Evolutionary conservation across 2,329 filamentous ascomycete genomes (phyloP).

Genomic region (Furcasterigmium sp.): DNA sequence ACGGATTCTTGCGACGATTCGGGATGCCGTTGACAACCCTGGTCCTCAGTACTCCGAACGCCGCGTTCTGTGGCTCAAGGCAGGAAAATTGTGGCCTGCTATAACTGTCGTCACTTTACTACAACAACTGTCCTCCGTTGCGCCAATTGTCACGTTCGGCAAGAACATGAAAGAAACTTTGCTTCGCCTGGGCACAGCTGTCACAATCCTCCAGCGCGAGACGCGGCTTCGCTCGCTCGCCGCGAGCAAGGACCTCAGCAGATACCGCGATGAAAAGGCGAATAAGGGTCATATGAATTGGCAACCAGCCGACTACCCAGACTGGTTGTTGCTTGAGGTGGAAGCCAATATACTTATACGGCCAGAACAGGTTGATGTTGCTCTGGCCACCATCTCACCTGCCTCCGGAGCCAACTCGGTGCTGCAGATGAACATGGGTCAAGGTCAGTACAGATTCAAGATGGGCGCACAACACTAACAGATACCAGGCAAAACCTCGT

Average conservation of each 20-base stretch:
- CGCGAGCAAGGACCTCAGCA: constrained; percentile 16
- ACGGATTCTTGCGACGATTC: no score
- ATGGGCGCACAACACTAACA: constrained; percentile 3
- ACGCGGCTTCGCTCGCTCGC: constrained; percentile 31
- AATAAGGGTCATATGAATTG: constrained; percentile 52
- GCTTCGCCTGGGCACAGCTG: no score
- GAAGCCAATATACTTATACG: constrained; percentile 60
- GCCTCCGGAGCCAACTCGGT: constrained; percentile 49
- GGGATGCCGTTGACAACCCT: no score
- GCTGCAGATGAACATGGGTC: constrained; percentile 63
- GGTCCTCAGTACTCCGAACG: not conserved
- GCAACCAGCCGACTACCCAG: constrained; percentile 45
- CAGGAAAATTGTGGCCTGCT: constrained; percentile 38
- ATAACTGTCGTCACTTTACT: constrained; percentile 37
- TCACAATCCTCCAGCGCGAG: constrained; percentile 36
- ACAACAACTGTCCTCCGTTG: constrained; percentile 35
- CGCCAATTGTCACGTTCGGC: constrained; percentile 19
- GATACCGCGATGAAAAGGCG: constrained; percentile 33
- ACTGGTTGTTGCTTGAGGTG: constrained; percentile 64
- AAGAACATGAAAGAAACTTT: constrained; percentile 27
- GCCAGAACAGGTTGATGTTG: constrained; percentile 56
- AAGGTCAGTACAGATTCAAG: constrained; percentile 29
- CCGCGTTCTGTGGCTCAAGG: constrained; percentile 33
- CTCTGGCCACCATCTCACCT: constrained; percentile 53
- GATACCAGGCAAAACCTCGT: constrained; percentile 48